Evolutionary conservation across 2,329 filamentous ascomycete species (phyloP).

Genomic region (Paraconiothyrium sp.): DNA sequence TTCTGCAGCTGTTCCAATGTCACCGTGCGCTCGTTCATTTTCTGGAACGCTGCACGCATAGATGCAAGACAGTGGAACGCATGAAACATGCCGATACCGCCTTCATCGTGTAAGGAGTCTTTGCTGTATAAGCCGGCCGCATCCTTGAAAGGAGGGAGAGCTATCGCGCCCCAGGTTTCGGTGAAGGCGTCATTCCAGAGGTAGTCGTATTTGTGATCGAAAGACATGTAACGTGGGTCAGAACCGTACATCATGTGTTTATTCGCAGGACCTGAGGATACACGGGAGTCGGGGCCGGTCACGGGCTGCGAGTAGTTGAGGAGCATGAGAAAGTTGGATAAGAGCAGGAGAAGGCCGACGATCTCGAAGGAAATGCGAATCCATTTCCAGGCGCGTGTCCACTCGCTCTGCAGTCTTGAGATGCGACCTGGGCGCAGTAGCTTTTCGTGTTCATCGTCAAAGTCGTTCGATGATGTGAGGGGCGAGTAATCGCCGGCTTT

Average conservation of each 20-base stretch:
- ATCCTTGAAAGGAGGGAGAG: constrained; percentile 6
- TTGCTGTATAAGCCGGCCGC: constrained; percentile 11
- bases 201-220: constrained; percentile 9
- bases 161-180: not conserved
- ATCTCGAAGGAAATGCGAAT: not conserved
- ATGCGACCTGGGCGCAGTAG: not conserved
- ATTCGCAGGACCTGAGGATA: constrained; percentile 6
- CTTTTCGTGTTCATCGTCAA: constrained; percentile 2
- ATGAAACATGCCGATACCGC: constrained; percentile 10
- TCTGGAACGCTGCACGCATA: constrained; percentile 7
- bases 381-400: not conserved
- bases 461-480: constrained; percentile 2
- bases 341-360: not conserved
- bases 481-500: constrained; percentile 6
- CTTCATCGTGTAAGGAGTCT: constrained; percentile 4
- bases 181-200: constrained; percentile 7
- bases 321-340: constrained; percentile 1
- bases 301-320: constrained; percentile 5
- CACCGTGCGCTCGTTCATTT: not conserved
- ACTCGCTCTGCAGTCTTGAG: not conserved
- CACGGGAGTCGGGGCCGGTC: constrained; percentile 1
- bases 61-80: constrained; percentile 10
- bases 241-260: constrained; percentile 7
- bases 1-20: constrained; percentile 8
- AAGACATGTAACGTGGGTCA: constrained; percentile 2